Evolutionary conservation across 805 yeast species (phyloP), one percentile per base, ranked within the genome.

Genomic region (Cyberlindnera galapagoensis): DNA sequence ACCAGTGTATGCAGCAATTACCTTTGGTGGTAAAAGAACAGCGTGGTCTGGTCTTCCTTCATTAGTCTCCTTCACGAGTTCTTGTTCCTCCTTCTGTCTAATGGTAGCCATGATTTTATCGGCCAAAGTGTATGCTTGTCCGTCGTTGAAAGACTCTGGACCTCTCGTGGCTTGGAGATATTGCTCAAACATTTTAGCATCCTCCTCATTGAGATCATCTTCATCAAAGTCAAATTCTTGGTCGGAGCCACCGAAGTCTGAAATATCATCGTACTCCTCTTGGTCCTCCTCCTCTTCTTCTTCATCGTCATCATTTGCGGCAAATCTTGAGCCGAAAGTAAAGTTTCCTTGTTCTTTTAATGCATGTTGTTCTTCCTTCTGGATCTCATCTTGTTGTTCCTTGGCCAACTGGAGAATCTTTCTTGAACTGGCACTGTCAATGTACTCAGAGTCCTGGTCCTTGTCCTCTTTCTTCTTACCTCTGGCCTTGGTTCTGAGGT

Each of bases 31-130:
- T 38, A 92, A 68, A 46, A 82, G 69, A 4, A 90, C 96, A 32
- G 80, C 85, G 47, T 85, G 90, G 14, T 55, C 62, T 11, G 69
- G 74, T 56, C 63, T 67, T 46, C 55, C 57, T 16, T 37, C 31
- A 27, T 51, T 47, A 31, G 56, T 59, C 35, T 49, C 49, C 36
- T 49, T 42, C 22, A 42, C 49, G 28, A 42, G 44, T 31, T 56
- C 58, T 24, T 46, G 52, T 24, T 51, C 59, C 51, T 81, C 86
- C 44, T 81, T 78, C 57, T 83, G 92, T 47, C 78, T 76, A 35
- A 90, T 76, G 41, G 87, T 82, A 20, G 87, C 95, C 82, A 90
- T 71, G 46, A 92, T 87, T 51, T 87, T 86, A 57, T 92, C 98
- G 17, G 96, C 97, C 47, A 92, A 65, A 46, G 80, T 82, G 49